These are phyloP conservation scores for Gossypium rotundifolium DNA, from an alignment of 345 rosid species.

Conservation along the genomic window DNA sequence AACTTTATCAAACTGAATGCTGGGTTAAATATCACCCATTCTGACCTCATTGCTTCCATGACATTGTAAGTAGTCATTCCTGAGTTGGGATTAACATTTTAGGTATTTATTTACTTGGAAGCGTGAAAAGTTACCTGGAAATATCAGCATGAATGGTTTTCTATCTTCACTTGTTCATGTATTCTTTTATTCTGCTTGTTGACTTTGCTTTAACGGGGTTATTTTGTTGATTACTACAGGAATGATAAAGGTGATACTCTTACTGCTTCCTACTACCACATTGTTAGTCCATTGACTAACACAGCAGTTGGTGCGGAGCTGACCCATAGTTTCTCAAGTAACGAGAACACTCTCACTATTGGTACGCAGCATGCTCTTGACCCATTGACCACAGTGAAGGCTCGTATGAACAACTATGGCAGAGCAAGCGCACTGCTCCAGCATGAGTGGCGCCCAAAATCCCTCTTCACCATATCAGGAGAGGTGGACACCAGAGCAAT, in stretches of 20 bases:
- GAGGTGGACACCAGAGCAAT: slow-evolving; percentile 88
- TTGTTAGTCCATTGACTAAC: slow-evolving; percentile 66
- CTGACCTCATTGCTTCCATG: slow-evolving; percentile 72
- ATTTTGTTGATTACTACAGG: slow-evolving; percentile 31
- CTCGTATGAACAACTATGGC: slow-evolving; percentile 88
- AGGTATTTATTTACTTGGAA: neutral
- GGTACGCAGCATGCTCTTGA: slow-evolving; percentile 88
- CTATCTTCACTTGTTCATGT: neutral
- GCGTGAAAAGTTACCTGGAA: neutral
- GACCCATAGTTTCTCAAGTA: slow-evolving; percentile 68
- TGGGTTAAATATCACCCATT: slow-evolving; percentile 55
- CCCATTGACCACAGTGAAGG: slow-evolving; percentile 85
- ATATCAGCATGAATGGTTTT: neutral
- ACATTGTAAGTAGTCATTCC: slow-evolving; percentile 52
- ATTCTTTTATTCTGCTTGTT: neutral
- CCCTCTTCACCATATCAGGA: slow-evolving; percentile 82
- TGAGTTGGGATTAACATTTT: neutral
- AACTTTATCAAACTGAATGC: slow-evolving; percentile 73
- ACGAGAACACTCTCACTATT: slow-evolving; percentile 67
- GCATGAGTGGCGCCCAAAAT: slow-evolving; percentile 91
- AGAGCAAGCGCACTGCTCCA: slow-evolving; percentile 84
- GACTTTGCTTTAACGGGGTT: neutral
- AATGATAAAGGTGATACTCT: slow-evolving; percentile 80
- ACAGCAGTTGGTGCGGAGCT: slow-evolving; percentile 98
- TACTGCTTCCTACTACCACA: slow-evolving; percentile 84